phyloP scores from a whole-genome alignment of 148 eudicot genomes.

The Vaccinium corymbosum region DNA sequence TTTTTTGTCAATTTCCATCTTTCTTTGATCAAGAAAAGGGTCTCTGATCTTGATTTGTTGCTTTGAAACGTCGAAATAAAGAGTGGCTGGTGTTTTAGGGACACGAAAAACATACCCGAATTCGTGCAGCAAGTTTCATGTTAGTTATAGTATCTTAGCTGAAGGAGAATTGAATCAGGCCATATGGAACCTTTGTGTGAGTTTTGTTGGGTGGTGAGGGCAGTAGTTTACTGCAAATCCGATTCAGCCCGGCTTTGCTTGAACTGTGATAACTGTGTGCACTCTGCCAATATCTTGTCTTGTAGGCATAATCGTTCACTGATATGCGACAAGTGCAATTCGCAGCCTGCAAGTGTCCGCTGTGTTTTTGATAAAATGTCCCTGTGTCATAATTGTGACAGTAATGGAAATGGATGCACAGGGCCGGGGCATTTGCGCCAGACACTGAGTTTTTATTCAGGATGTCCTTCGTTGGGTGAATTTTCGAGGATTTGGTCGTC shows the following conservation, averaged over 20 bases:
- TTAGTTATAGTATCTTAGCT: background rate
- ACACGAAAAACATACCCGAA: background rate
- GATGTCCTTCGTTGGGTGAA: conserved; percentile 35
- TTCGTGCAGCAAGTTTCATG: conserved; percentile 12
- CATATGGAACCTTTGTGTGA: conserved; percentile 43
- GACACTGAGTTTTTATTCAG: conserved; percentile 28
- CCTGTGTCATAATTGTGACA: conserved; percentile 37
- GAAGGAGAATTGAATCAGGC: background rate
- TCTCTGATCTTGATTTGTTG: background rate
- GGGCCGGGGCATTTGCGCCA: conserved; percentile 22
- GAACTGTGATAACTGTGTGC: conserved; percentile 40
- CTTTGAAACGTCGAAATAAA: background rate
- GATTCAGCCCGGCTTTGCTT: conserved; percentile 47
- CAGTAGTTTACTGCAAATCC: conserved; percentile 45
- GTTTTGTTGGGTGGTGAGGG: conserved; percentile 40
- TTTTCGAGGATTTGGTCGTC: conserved; percentile 29
- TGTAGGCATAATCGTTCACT: conserved; percentile 41
- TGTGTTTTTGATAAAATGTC: conserved; percentile 37
- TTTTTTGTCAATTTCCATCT: background rate
- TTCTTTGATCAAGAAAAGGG: background rate
- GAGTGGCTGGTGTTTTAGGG: background rate
- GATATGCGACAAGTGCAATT: conserved; percentile 41
- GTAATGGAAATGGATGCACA: conserved; percentile 24
- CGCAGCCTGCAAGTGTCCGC: conserved; percentile 34
- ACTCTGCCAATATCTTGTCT: conserved; percentile 45